A percentile compares a stretch with the other conserved stretches of the same genome.
Evolutionary conservation across 495 filamentous ascomycete genomes (phyloP).

Genomic region (Parachaetomium inaequale): DNA sequence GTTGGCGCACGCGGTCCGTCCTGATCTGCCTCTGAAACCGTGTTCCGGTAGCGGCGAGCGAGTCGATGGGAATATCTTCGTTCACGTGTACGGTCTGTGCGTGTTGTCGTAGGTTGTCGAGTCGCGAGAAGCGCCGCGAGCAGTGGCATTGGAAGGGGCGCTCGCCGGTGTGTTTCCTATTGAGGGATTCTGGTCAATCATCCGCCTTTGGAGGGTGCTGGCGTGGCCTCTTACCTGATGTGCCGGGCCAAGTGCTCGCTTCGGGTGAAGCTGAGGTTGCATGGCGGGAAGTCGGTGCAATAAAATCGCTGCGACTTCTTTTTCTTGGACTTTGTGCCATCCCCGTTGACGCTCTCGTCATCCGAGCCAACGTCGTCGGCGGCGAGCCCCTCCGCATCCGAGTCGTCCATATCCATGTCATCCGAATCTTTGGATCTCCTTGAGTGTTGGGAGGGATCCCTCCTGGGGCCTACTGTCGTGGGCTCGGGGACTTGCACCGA

Average conservation of each 20-base stretch:
- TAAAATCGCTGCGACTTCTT: constrained; percentile 97
- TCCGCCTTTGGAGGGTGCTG: neutral
- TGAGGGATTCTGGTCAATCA: constrained; percentile 24
- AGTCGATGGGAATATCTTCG: constrained; percentile 92
- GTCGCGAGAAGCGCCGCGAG: constrained; percentile 87
- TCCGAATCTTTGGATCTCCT: constrained; percentile 64
- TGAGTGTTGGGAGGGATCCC: constrained; percentile 60
- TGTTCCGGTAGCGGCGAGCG: constrained; percentile 88
- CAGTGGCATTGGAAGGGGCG: constrained; percentile 98
- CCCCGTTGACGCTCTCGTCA: constrained; percentile 65
- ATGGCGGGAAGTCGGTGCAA: constrained; percentile 95
- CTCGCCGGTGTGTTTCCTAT: constrained; percentile 94
- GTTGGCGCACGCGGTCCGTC: constrained; percentile 67
- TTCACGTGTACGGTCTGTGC: constrained; percentile 97
- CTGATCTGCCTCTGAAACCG: constrained; percentile 92
- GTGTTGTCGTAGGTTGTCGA: constrained; percentile 95
- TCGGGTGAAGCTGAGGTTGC: constrained; percentile 89
- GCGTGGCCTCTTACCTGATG: constrained; percentile 62
- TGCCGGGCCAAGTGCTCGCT: constrained; percentile 95
- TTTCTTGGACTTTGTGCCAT: constrained; percentile 73
- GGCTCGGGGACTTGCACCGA: constrained; percentile 47
- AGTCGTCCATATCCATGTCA: constrained; percentile 74
- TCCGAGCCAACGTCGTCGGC: constrained; percentile 67
- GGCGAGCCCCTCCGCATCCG: constrained; percentile 52
- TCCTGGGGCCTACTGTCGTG: constrained; percentile 43